A percentile compares a stretch with the other conserved stretches of the same genome.
phyloP scores from a whole-genome alignment of 2,329 filamentous ascomycete genomes.

The Nothopassalora personata region DNA sequence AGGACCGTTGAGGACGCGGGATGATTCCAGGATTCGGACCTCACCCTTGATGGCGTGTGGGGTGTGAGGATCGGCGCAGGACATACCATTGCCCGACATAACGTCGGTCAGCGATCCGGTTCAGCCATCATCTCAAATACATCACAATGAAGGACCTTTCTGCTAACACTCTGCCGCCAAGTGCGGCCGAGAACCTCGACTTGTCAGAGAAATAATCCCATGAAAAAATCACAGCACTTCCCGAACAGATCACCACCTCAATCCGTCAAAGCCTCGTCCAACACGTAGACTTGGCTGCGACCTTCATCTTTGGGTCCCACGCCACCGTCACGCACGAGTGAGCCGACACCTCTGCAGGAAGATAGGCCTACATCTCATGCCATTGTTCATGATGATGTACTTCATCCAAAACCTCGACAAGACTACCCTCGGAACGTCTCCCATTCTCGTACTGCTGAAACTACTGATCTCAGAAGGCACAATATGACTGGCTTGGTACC shows the following conservation, averaged over 20 bases:
- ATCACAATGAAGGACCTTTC: too few species aligned
- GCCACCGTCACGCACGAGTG: slow-evolving; percentile 6
- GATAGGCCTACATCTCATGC: slow-evolving; percentile 12
- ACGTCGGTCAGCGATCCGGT: too few species aligned
- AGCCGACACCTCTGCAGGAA: slow-evolving; percentile 6
- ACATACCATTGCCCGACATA: not conserved
- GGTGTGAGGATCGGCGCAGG: not conserved
- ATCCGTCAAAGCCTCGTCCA: slow-evolving; percentile 6
- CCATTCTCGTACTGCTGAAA: slow-evolving; percentile 49
- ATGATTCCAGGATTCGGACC: not conserved
- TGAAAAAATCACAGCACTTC: not conserved
- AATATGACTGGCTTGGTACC: slow-evolving; percentile 58
- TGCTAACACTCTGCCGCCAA: not conserved
- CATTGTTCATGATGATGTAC: slow-evolving; percentile 28
- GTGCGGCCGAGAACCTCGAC: not conserved
- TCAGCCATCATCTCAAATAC: too few species aligned
- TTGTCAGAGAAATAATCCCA: not conserved
- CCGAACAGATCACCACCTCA: not conserved
- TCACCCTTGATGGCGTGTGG: not conserved
- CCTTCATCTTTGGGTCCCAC: slow-evolving; percentile 5
- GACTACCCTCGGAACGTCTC: slow-evolving; percentile 33
- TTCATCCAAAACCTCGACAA: slow-evolving; percentile 47
- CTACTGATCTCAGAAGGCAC: slow-evolving; percentile 49
- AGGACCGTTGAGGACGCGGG: not conserved
- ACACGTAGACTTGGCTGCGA: slow-evolving; percentile 8